A percentile compares a stretch with the other conserved stretches of the same genome.
Evolutionary conservation across 163 green algal species (phyloP).

Genomic region (Prototheca wickerhamii): DNA sequence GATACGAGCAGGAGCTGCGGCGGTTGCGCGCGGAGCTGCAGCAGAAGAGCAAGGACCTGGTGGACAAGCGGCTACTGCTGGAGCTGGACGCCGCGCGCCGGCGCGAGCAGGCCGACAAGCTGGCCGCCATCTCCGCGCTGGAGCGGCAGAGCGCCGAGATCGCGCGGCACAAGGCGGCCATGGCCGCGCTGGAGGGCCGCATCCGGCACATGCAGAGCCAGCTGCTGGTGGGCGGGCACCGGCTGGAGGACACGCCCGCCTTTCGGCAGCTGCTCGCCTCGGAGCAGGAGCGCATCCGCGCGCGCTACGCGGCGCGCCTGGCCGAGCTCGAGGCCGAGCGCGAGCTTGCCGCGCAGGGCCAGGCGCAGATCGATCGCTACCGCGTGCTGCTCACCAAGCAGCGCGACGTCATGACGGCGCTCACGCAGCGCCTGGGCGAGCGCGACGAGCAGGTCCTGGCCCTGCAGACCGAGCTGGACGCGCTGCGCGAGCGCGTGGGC

Average conservation of each 20-base stretch:
- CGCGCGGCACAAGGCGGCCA: constrained; percentile 65
- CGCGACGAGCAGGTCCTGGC: constrained; percentile 84
- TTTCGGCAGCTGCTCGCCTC: constrained; percentile 59
- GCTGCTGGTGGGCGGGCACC: constrained; percentile 80
- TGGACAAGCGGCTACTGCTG: constrained; percentile 85
- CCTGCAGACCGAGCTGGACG: constrained; percentile 84
- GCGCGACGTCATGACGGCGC: constrained; percentile 94
- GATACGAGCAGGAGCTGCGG: constrained; percentile 89
- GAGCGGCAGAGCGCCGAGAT: constrained; percentile 75
- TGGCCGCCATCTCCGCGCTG: constrained; percentile 85
- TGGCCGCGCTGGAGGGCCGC: constrained; percentile 72
- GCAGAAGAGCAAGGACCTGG: constrained; percentile 66
- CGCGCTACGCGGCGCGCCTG: constrained; percentile 77
- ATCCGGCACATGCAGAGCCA: constrained; percentile 85
- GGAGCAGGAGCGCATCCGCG: constrained; percentile 54
- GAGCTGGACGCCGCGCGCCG: constrained; percentile 87
- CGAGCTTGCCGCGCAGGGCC: constrained; percentile 57
- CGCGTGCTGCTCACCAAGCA: constrained; percentile 92
- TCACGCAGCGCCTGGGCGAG: constrained; percentile 85
- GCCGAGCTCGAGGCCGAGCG: constrained; percentile 76
- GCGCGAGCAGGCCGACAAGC: constrained; percentile 89
- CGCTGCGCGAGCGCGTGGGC: constrained; percentile 9
- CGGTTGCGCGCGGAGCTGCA: constrained; percentile 77
- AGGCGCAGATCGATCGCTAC: constrained; percentile 70
- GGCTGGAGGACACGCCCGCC: constrained; percentile 52